Percentiles rank a stretch among this genome's conserved stretches.
Evolutionary conservation across 257 asterid genomes (phyloP).

Genomic region (Solanum corneliomulleri): DNA sequence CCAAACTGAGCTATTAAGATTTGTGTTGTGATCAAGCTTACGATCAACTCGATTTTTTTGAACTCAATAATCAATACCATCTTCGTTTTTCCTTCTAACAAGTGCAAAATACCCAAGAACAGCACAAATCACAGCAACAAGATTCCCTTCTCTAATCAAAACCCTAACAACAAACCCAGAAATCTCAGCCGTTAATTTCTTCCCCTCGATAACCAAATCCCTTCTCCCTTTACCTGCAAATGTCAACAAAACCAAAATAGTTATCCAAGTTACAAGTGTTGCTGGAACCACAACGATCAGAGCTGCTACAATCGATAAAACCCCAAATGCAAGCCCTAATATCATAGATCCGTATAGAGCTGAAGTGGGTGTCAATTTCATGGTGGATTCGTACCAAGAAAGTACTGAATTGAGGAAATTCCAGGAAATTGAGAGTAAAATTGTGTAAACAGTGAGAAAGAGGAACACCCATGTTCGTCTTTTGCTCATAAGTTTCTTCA

Average conservation of each 20-base stretch:
- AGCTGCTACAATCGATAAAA: slow-evolving; percentile 74
- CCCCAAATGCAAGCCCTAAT: slow-evolving; percentile 62
- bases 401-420: slow-evolving; percentile 63
- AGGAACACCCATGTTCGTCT: slow-evolving; percentile 75
- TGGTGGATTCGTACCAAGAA: slow-evolving; percentile 36
- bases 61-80: slow-evolving; percentile 1
- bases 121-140: slow-evolving; percentile 78
- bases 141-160: slow-evolving; percentile 77
- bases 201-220: slow-evolving; percentile 58
- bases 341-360: slow-evolving; percentile 59
- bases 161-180: slow-evolving; percentile 55
- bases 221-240: slow-evolving; percentile 73
- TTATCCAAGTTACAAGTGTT: slow-evolving; percentile 75
- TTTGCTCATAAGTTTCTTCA: slow-evolving; percentile 46
- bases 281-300: slow-evolving; percentile 85
- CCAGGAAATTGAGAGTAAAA: slow-evolving; percentile 64
- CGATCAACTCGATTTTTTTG: not conserved
- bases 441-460: slow-evolving; percentile 54
- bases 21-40: not conserved
- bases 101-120: slow-evolving; percentile 72
- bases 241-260: slow-evolving; percentile 64
- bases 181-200: slow-evolving; percentile 75
- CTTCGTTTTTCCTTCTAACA: slow-evolving; percentile 26
- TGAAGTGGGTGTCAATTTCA: slow-evolving; percentile 8
- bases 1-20: not conserved